Percentiles rank a stretch among this genome's conserved stretches.
phyloP scores from a whole-genome alignment of 2,329 filamentous ascomycete genomes.

The Zymoseptoria ardabiliae region DNA sequence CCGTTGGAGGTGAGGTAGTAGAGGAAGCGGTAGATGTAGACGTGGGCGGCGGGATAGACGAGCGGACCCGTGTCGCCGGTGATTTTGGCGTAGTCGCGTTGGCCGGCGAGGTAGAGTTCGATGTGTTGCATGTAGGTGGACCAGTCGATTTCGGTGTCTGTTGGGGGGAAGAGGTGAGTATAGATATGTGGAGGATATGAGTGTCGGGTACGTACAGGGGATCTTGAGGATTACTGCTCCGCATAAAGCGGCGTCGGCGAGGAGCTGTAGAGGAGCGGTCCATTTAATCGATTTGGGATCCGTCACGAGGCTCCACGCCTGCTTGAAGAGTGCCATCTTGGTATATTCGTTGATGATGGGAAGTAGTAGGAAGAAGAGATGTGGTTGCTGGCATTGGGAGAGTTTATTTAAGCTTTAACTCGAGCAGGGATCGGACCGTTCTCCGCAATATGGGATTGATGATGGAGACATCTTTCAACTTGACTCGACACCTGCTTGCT shows the following conservation, averaged over 20 bases:
- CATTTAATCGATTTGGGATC: conserved; percentile 53
- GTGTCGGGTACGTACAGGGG: conserved; percentile 56
- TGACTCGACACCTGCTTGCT: too few relatives aligned
- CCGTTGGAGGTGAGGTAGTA: conserved; percentile 73
- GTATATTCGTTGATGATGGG: neutral
- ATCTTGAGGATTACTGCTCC: conserved; percentile 70
- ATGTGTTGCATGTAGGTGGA: conserved; percentile 94
- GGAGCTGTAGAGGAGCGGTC: conserved; percentile 60
- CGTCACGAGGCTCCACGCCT: conserved; percentile 37
- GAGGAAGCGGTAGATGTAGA: conserved; percentile 79
- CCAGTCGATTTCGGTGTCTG: conserved; percentile 98
- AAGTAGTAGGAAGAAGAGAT: neutral
- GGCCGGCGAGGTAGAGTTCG: conserved; percentile 67
- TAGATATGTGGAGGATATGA: neutral
- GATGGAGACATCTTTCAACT: neutral
- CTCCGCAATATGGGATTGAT: neutral
- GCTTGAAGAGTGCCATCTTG: conserved; percentile 33
- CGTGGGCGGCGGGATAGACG: conserved; percentile 89
- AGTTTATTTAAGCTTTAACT: neutral
- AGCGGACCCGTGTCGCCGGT: conserved; percentile 83
- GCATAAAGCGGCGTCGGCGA: conserved; percentile 66
- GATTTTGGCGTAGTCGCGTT: conserved; percentile 81
- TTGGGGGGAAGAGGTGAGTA: neutral
- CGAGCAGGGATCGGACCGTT: neutral
- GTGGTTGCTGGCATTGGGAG: neutral